phyloP scores from a whole-genome alignment of 148 eudicot genomes.

The Pharnaceum exiguum region DNA sequence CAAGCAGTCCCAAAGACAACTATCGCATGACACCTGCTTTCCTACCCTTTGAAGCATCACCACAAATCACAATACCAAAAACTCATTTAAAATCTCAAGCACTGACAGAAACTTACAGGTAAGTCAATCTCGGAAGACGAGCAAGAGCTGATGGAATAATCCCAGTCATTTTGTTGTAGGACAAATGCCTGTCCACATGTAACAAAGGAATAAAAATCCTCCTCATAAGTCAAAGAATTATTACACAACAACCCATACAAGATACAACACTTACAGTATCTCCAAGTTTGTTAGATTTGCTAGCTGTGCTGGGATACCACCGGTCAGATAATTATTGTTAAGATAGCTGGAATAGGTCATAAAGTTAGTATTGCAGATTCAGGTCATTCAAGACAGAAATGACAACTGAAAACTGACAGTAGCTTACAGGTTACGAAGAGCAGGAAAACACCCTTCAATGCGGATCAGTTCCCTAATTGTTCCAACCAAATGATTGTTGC shows the following conservation, averaged over 20 bases:
- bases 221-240: background rate
- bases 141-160: conserved; percentile 74
- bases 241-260: background rate
- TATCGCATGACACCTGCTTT: too few species aligned
- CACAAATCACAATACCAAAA: too few species aligned
- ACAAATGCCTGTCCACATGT: conserved; percentile 59
- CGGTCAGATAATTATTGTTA: conserved; percentile 86
- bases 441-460: conserved; percentile 91
- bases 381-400: conserved; percentile 2
- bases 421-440: conserved; percentile 88
- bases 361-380: background rate
- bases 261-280: conserved; percentile 63
- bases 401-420: background rate
- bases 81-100: too few species aligned
- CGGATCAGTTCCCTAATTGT: conserved; percentile 95
- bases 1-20: too few species aligned
- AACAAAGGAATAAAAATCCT: conserved; percentile 4
- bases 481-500: conserved; percentile 90
- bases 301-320: conserved; percentile 91
- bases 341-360: conserved; percentile 47
- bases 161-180: conserved; percentile 93
- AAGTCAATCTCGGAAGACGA: conserved; percentile 81
- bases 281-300: conserved; percentile 88
- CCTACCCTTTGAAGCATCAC: too few species aligned
- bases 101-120: conserved; percentile 69